Evolutionary conservation across 2,329 filamentous ascomycete genomes (phyloP), one percentile per base, ranked within the genome.

Genomic region (Aspergillus vadensis): DNA sequence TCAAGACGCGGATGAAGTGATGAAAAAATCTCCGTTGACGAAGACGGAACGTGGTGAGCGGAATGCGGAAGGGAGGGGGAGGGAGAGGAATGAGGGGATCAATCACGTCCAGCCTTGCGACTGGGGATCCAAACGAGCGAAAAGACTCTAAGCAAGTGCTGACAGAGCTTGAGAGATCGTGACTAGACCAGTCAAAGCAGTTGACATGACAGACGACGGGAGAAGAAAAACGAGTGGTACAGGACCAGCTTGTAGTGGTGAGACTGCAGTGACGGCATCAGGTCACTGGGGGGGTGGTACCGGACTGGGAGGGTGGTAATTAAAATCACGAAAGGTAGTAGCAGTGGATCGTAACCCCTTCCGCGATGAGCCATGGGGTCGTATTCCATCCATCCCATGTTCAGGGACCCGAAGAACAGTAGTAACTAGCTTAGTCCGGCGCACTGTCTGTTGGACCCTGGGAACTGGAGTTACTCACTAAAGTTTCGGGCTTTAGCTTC

Each of bases 191-290:
- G 14, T 44, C 10, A 15, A 19, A 14, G 19, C 17, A 8, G 47
- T 17, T 4, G 7, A 50, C 27, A 50, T 50, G 30, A 52, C 19
- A 25, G 5, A 36, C 43, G n/a, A 43, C 23, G 6, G 27, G 21
- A 36, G 48, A 44, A 44, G 48, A 21, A 17, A 14, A 44, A 27
- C 10, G 39, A 44, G 25, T 36, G 21, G 25, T 5, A 17, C n/a
- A 17, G 19, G 53, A 15, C 14, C 19, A 21, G 43, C 30, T 36
- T 36, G 32, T 36, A 36, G 38, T 49, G 54, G 38, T 49, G 54
- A 48, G 41, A 57, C 41, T 36, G 23, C n/a, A 41, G 39, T 58
- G 56, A 58, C 47, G 48, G 56, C 47, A 51, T 57, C 47, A 43
- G 39, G n/a, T 44, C 30, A 23, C 30, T 30, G n/a, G 51, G 52